Conservation (phyloP, 1,284 basidiomycete species). For the Boletus subluridellus region DNA sequence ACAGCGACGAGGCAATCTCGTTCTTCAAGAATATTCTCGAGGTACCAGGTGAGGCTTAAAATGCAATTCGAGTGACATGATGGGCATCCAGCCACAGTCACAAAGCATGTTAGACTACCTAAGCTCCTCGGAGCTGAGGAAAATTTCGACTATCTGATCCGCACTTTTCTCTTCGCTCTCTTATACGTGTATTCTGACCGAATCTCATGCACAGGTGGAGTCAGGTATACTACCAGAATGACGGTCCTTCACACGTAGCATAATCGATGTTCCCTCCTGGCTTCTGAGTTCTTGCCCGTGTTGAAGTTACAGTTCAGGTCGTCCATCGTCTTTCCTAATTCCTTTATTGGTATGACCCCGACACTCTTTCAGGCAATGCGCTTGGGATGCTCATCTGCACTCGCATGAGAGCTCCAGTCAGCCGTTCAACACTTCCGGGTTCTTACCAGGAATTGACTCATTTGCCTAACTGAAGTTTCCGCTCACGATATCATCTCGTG, state of each 20-base stretch:
- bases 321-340: background rate
- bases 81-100: slow-evolving; percentile 19
- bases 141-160: slow-evolving; percentile 6
- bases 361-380: background rate
- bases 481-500: background rate
- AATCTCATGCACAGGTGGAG: background rate
- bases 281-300: background rate
- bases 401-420: background rate
- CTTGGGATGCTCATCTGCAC: background rate
- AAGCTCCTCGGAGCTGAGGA: slow-evolving; percentile 24
- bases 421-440: no score
- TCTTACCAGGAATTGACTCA: background rate
- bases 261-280: background rate
- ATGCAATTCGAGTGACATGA: slow-evolving; percentile 2
- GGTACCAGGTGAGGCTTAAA: slow-evolving; percentile 1
- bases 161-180: background rate
- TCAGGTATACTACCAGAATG: background rate
- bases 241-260: background rate
- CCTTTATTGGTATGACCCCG: background rate
- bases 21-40: background rate
- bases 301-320: background rate
- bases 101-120: slow-evolving; percentile 26
- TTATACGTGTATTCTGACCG: background rate
- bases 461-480: background rate
- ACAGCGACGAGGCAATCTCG: background rate